Conservation (phyloP, 176 grass and related monocot species). For the Otatea glauca region DNA sequence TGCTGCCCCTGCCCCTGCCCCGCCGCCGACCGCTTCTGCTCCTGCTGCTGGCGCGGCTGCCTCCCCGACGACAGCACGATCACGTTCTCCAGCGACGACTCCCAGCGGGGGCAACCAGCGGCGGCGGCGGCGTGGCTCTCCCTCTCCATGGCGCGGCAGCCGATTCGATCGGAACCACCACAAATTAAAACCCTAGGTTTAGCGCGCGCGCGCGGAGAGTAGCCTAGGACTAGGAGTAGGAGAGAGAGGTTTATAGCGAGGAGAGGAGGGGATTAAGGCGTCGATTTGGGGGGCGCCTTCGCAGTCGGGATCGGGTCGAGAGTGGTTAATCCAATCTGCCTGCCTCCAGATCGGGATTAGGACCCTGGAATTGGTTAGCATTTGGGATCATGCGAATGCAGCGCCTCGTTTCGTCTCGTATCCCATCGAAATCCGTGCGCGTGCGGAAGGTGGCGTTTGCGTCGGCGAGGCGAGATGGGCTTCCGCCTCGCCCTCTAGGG, state of each 20-base stretch:
- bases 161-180: too few species aligned
- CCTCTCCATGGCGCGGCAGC: too few species aligned
- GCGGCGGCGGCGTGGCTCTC: too few species aligned
- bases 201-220: too few species aligned
- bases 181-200: too few species aligned
- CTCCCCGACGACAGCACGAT: conserved; percentile 44
- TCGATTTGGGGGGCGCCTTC: not conserved
- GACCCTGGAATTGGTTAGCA: not conserved
- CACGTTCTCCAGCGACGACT: conserved; percentile 31
- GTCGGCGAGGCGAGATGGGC: not conserved
- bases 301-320: conserved; percentile 21
- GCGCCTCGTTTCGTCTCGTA: not conserved
- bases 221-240: too few species aligned
- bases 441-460: not conserved
- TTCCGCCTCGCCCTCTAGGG: not conserved
- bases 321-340: not conserved
- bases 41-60: not conserved
- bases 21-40: not conserved
- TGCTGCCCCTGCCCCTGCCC: not conserved
- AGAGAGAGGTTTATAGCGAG: too few species aligned
- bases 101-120: too few species aligned
- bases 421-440: conserved; percentile 10
- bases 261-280: too few species aligned
- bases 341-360: not conserved
- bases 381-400: not conserved